Conservation (phyloP, 2,329 filamentous ascomycete genomes). For the Arthroderma uncinatum region DNA sequence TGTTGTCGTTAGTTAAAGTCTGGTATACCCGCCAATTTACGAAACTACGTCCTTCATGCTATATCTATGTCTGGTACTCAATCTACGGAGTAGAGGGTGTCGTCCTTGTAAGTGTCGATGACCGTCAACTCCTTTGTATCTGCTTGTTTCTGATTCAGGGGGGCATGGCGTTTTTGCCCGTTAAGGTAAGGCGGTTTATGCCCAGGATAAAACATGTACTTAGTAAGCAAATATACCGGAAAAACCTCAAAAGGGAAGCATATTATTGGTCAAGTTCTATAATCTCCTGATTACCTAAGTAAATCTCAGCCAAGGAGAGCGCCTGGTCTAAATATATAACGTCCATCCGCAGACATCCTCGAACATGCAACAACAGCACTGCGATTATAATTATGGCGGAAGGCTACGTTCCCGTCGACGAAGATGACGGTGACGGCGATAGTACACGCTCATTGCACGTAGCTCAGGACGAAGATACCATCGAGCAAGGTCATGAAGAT, state of each 20-base stretch:
- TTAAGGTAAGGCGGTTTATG: not conserved
- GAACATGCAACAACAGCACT: not conserved
- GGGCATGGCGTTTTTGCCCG: not conserved
- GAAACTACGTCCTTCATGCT: not conserved
- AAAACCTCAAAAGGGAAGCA: not conserved
- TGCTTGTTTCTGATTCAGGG: not conserved
- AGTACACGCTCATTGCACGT: not conserved
- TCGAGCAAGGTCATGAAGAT: not conserved
- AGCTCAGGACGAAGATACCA: not conserved
- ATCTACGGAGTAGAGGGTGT: too few species aligned
- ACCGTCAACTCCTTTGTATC: too few species aligned
- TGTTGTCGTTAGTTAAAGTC: not conserved
- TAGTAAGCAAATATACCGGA: not conserved
- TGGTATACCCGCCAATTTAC: not conserved
- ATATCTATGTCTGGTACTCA: too few species aligned
- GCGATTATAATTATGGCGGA: slow-evolving; percentile 10
- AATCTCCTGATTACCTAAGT: not conserved
- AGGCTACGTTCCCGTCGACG: slow-evolving; percentile 14
- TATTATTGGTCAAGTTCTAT: not conserved
- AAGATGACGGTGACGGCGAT: slow-evolving; percentile 12
- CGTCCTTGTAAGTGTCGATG: too few species aligned
- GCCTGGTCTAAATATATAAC: not conserved
- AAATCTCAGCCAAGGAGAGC: not conserved
- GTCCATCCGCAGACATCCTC: not conserved
- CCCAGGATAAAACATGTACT: not conserved